Conservation (phyloP, 441 rosid species). For the Pelargonium citronellum region DNA sequence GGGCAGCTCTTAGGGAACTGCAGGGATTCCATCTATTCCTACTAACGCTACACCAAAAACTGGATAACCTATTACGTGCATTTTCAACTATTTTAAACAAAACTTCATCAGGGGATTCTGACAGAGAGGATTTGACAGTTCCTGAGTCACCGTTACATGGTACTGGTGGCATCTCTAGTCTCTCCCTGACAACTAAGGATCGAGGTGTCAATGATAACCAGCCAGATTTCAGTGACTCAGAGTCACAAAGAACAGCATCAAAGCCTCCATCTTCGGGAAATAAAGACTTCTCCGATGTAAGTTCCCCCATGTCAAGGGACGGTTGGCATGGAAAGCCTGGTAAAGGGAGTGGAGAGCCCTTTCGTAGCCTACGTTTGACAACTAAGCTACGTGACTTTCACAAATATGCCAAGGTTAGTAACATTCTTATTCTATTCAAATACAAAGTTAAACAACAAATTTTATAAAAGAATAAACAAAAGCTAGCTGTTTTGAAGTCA, state of each 20-base stretch:
- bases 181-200: slow-evolving; percentile 63
- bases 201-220: slow-evolving; percentile 42
- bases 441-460: not conserved
- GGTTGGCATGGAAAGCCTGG: slow-evolving; percentile 63
- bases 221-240: slow-evolving; percentile 60
- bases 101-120: slow-evolving; percentile 57
- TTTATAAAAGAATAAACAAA: not conserved
- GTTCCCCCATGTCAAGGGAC: slow-evolving; percentile 72
- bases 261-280: slow-evolving; percentile 55
- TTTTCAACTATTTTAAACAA: slow-evolving; percentile 67
- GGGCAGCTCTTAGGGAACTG: slow-evolving; percentile 83
- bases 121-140: slow-evolving; percentile 60
- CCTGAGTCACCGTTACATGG: slow-evolving; percentile 58
- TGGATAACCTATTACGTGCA: slow-evolving; percentile 64
- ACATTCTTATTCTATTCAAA: no score
- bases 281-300: slow-evolving; percentile 58
- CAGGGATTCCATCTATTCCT: slow-evolving; percentile 92
- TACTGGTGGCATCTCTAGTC: slow-evolving; percentile 33
- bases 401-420: slow-evolving; percentile 86
- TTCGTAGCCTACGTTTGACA: slow-evolving; percentile 71
- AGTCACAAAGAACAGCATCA: slow-evolving; percentile 49
- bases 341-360: slow-evolving; percentile 60
- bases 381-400: slow-evolving; percentile 92
- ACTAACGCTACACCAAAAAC: slow-evolving; percentile 84
- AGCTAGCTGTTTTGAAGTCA: no score